Base-by-base conservation (phyloP, 257 asterid genomes). In the Pogostemon cablin region DNA sequence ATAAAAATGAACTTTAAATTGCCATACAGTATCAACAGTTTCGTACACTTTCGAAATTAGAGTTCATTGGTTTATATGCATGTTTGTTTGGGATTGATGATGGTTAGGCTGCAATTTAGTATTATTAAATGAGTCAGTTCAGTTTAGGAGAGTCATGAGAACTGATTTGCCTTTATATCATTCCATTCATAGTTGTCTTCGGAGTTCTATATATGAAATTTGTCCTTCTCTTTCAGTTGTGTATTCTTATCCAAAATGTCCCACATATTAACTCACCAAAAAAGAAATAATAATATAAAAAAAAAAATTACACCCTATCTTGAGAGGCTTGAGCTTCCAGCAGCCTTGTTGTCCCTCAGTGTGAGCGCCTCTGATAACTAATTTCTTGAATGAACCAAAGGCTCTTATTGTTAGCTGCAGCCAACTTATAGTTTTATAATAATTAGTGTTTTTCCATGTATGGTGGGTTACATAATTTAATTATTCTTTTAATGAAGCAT, bases 111-210 rank as follows among this genome's bases (percentile, higher is more conserved):
- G 38, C 71, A 50, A 37, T n/a, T 11, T 50, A 5, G 1, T 66
- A 37, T 52, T 20, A 37, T 50, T 50, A n/a, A 15, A 17, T 53
- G 46, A 43, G 50, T 70, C 9, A 9, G 47, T 59, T 70, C 42
- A 47, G 38, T 69, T 55, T 7, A 69, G 15, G 39, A 3, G 7
- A 48, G 49, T 69, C 17, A 9, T 11, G 7, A 61, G 41, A 35
- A 70, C 46, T 35, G 32, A 41, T 25, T 35, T 7, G 25, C 54
- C 6, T 58, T 59, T 17, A 44, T 50, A 35, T 34, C 4, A 5
- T 12, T 32, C 53, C 20, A 37, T 67, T 49, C 61, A 12, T 55
- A 55, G 9, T 55, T 4, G 25, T 7, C 32, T 25, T 1, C 32
- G 32, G 32, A 25, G 32, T 25, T 25, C 32, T 25, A 25, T 25